Percentiles rank a stretch among this genome's conserved stretches.
Evolutionary conservation across 768 basidiomycete species (phyloP).

Genomic region (Tephrocybe sp.): DNA sequence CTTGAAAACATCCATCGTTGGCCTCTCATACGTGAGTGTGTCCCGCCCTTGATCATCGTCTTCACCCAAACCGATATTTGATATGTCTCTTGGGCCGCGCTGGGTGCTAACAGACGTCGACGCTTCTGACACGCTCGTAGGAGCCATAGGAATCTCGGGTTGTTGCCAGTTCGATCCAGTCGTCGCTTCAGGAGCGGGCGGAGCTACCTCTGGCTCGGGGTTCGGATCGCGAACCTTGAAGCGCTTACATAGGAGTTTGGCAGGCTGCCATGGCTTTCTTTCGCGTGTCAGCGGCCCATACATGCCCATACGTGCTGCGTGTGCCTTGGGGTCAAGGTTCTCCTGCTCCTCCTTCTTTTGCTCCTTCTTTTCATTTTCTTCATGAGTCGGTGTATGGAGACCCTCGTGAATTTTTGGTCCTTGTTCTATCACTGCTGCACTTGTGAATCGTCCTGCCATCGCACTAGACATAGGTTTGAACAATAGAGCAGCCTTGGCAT

Average conservation of each 20-base stretch:
- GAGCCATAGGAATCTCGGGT: constrained; percentile 11
- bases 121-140: constrained; percentile 7
- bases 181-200: constrained; percentile 22
- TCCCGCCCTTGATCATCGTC: constrained; percentile 88
- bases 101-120: constrained; percentile 13
- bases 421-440: constrained; percentile 67
- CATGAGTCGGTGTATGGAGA: constrained; percentile 54
- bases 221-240: constrained; percentile 91
- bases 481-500: constrained; percentile 80
- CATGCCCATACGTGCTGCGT: constrained; percentile 86
- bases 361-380: constrained; percentile 42
- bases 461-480: constrained; percentile 91
- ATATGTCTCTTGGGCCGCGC: constrained; percentile 53
- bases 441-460: constrained; percentile 94
- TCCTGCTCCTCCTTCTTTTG: constrained; percentile 44
- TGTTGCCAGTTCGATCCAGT: constrained; percentile 18
- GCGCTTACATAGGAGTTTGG: constrained; percentile 84
- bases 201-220: constrained; percentile 45
- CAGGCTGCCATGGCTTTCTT: constrained; percentile 72
- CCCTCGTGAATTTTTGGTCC: constrained; percentile 66
- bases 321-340: constrained; percentile 70
- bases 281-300: constrained; percentile 87
- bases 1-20: constrained; percentile 92
- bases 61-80: constrained; percentile 87
- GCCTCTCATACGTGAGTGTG: constrained; percentile 83